Evolutionary conservation across 331 rosid species (phyloP), one percentile per base, ranked within the genome.

Genomic region (Saraca asoca): DNA sequence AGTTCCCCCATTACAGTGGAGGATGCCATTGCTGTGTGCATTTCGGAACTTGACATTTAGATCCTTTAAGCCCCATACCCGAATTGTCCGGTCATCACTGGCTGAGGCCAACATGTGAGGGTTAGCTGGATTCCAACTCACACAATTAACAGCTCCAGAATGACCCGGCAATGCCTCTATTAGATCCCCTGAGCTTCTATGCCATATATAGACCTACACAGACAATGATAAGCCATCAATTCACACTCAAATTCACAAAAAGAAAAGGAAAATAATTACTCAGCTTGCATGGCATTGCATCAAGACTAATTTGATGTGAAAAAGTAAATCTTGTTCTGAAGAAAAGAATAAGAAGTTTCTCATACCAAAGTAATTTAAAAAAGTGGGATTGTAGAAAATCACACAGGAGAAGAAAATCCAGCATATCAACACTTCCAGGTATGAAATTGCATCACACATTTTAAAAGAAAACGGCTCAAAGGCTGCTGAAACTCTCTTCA

Each of bases 41-140:
- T 78, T 85, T 66, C 65, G 87, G 76, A 52, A 78, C 70, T 86
- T 88, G 33, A 70, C 78, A 31, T 74, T 78, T 65, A 81, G 83
- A 71, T 78, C 80, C 48, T 80, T 86, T 38, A 94, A 65, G 58
- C 99, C 99, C 99, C 99, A 94, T 80, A 94, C 88, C 73, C 96
- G 80, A 68, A 94, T 90, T 13, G 99, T 90, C 13, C 90, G 83
- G 76, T 94, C 99, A 68, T 94, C 99, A 34, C 99, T 94, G 37
- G 95, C 97, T 0, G 97, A 94, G 69, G 99, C 99, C 64, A 94
- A 74, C 97, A 94, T 90, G 84, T 94, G 95, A 7, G 96, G 95
- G 46, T 94, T 94, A 6, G 82, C 73, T 37, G 99, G 99, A 72
- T 94, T 94, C 99, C 99, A 94, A 75, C 96, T 85, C 71, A 94